phyloP scores from a whole-genome alignment of 2,329 filamentous ascomycete genomes.

The Aaosphaeria pasadenensis region DNA sequence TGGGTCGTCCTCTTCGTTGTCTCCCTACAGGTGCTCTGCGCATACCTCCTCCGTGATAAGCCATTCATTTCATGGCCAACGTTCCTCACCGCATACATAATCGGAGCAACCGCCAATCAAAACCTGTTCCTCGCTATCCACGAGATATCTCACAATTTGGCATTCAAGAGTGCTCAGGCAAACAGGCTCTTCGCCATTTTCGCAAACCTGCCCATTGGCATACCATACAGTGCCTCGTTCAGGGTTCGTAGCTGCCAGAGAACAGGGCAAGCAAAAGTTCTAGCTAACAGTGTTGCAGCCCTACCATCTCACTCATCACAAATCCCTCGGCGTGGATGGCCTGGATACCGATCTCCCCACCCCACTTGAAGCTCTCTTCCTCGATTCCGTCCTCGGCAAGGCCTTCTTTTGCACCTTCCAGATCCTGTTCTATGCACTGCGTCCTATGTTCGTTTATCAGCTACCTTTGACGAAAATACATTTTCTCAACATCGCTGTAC shows the following conservation, averaged over 20 bases:
- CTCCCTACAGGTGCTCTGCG: slow-evolving; percentile 72
- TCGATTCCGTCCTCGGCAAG: slow-evolving; percentile 94
- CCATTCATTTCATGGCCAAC: slow-evolving; percentile 81
- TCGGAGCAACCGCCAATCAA: slow-evolving; percentile 95
- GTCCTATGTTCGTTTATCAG: slow-evolving; percentile 91
- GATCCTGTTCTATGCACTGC: slow-evolving; percentile 96
- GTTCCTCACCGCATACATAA: slow-evolving; percentile 81
- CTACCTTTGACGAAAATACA: slow-evolving; percentile 85
- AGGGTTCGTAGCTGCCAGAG: slow-evolving; percentile 52
- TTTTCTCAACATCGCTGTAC: slow-evolving; percentile 73
- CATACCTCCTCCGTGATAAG: slow-evolving; percentile 72
- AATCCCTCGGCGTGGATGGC: slow-evolving; percentile 93
- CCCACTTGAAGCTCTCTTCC: slow-evolving; percentile 82
- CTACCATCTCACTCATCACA: slow-evolving; percentile 98
- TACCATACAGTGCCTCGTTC: slow-evolving; percentile 96
- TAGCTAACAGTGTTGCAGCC: slow-evolving; percentile 54
- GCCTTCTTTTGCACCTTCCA: slow-evolving; percentile 99
- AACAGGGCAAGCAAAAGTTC: slow-evolving; percentile 3
- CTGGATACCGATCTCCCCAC: slow-evolving; percentile 96
- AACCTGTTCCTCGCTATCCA: slow-evolving; percentile 98
- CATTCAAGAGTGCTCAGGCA: slow-evolving; percentile 74
- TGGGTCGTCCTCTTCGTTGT: slow-evolving; percentile 86
- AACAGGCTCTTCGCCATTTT: slow-evolving; percentile 89
- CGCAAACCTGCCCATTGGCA: slow-evolving; percentile 91
- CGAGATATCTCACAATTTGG: slow-evolving; percentile 97